phyloP scores from a whole-genome alignment of 2,329 filamentous ascomycete species.

The Trichoderma atrobrunneum region DNA sequence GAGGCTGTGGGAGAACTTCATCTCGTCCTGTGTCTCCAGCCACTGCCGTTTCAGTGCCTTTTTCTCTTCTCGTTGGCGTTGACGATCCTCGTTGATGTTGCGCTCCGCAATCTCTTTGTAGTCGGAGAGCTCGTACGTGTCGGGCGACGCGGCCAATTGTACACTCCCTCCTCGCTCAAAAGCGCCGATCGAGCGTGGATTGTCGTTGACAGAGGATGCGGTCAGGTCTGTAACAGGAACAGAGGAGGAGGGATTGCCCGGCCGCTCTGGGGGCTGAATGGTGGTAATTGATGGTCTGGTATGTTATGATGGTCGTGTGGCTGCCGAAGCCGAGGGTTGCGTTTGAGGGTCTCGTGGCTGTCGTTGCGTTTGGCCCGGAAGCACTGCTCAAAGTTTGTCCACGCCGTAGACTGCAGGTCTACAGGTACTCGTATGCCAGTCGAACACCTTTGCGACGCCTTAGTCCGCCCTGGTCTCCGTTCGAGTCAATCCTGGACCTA shows the following conservation, averaged over 20 bases:
- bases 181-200: slow-evolving; percentile 26
- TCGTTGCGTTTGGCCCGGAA: neutral
- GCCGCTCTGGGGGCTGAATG: slow-evolving; percentile 33
- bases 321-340: neutral
- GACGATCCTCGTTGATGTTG: slow-evolving; percentile 31
- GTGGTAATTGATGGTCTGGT: slow-evolving; percentile 25
- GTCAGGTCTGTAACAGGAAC: slow-evolving; percentile 31
- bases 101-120: slow-evolving; percentile 35
- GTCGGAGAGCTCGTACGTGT: slow-evolving; percentile 43
- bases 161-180: slow-evolving; percentile 39
- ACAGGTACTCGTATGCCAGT: neutral
- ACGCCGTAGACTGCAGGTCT: neutral
- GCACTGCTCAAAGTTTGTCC: neutral
- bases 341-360: slow-evolving; percentile 4
- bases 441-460: neutral
- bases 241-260: slow-evolving; percentile 43
- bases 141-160: neutral
- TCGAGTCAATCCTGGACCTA: neutral
- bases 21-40: slow-evolving; percentile 75
- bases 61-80: slow-evolving; percentile 42
- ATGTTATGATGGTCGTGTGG: neutral
- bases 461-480: neutral
- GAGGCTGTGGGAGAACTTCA: slow-evolving; percentile 99
- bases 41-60: slow-evolving; percentile 62
- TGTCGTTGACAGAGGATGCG: slow-evolving; percentile 23